Evolutionary conservation across 495 filamentous ascomycete genomes (phyloP), one percentile per base, ranked within the genome.

Genomic region (Penicillium steckii): DNA sequence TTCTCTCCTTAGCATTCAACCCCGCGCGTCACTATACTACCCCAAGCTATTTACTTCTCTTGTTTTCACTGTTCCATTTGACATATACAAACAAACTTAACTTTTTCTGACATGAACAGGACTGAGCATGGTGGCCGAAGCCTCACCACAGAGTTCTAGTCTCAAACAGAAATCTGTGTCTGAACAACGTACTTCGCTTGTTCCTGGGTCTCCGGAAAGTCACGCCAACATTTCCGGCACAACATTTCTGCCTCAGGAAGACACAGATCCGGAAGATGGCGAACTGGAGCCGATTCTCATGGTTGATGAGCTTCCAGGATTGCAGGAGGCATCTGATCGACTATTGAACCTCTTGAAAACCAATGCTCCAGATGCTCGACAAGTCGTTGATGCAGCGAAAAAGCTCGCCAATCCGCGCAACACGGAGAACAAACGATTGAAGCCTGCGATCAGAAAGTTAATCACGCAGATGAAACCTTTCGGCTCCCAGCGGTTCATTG

Each of bases 141-240:
- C 50, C 37, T 51, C 59, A 4, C 54, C 56, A 1, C 4, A 47
- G 35, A 23, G 45, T 59, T 23, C 42, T n/a, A n/a, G n/a, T n/a
- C n/a, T n/a, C n/a, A n/a, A 23, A 6, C 33, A 37, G 5, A 50
- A 44, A 18, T 23, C 46, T 23, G 33, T 26, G 8, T 52, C 60
- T 23, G 48, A 19, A 1, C 3, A 42, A n/a, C 21, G 46, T 3
- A 21, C 51, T 17, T 38, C 55, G 7, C 35, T 52, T 13, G 49
- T 68, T 1, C 62, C 56, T 6, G 67, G 69, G 17, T 68, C 68
- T 8, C 66, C 67, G 23, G 71, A 75, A 27, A 71, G 67, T 33
- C 59, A 60, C 22, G 58, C 45, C 48, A 71, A 77, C 41, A 65
- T 75, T 29, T 72, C 74, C 15, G 74, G 74, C 12, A 72, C 71